These are phyloP conservation scores for Curvularia hawaiiensis DNA, from an alignment of 2,329 filamentous ascomycete species.

Conservation along the genomic window DNA sequence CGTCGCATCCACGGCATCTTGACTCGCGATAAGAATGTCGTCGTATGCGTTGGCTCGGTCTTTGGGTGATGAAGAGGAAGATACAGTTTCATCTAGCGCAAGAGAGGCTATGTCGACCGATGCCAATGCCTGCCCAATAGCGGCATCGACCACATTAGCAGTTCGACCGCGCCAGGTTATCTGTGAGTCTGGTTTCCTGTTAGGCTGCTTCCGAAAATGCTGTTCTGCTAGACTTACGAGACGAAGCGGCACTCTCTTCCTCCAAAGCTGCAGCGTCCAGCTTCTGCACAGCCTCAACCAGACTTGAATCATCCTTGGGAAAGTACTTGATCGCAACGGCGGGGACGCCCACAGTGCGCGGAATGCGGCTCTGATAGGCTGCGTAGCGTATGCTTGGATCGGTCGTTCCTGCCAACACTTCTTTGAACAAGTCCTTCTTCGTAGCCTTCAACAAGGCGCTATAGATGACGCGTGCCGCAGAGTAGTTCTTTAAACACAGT, in stretches of 20 bases:
- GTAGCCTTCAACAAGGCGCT: slow-evolving; percentile 69
- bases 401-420: slow-evolving; percentile 81
- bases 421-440: slow-evolving; percentile 81
- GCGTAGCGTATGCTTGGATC: slow-evolving; percentile 95
- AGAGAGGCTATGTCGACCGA: slow-evolving; percentile 64
- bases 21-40: slow-evolving; percentile 84
- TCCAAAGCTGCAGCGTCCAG: slow-evolving; percentile 62
- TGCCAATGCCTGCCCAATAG: slow-evolving; percentile 83
- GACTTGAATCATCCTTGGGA: slow-evolving; percentile 63
- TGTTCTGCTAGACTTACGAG: slow-evolving; percentile 49
- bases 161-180: slow-evolving; percentile 85
- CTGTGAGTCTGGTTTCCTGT: slow-evolving; percentile 53
- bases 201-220: not conserved
- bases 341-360: slow-evolving; percentile 80
- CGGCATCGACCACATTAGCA: slow-evolving; percentile 89
- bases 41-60: slow-evolving; percentile 89
- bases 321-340: slow-evolving; percentile 82
- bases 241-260: slow-evolving; percentile 56
- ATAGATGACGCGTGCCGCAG: slow-evolving; percentile 82
- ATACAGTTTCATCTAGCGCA: slow-evolving; percentile 53
- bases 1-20: slow-evolving; percentile 92
- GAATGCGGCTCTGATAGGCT: slow-evolving; percentile 87
- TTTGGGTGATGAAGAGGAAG: slow-evolving; percentile 54
- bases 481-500: slow-evolving; percentile 74
- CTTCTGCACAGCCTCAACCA: slow-evolving; percentile 71